These are phyloP conservation scores for Penicillium sp. DNA, from an alignment of 2,329 filamentous ascomycete genomes.

Conservation along the genomic window DNA sequence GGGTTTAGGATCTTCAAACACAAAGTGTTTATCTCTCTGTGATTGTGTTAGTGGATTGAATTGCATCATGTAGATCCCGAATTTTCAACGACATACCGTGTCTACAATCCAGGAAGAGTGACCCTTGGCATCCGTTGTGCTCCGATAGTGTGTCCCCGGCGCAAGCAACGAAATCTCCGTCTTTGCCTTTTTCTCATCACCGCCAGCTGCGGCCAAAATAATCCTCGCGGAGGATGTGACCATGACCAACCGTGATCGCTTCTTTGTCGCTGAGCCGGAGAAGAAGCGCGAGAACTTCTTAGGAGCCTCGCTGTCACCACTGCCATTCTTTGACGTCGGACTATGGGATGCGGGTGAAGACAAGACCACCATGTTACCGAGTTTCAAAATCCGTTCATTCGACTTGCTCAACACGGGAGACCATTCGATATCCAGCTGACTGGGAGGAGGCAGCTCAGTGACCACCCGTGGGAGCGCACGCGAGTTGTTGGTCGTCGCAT, in stretches of 20 bases:
- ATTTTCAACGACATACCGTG: conserved; percentile 69
- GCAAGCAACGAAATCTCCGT: conserved; percentile 84
- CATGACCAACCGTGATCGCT: conserved; percentile 90
- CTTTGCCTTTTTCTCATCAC: conserved; percentile 95
- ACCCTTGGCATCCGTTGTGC: conserved; percentile 83
- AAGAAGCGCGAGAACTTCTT: conserved; percentile 95
- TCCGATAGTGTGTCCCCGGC: conserved; percentile 78
- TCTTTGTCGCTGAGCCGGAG: conserved; percentile 87
- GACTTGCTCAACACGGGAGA: conserved; percentile 88
- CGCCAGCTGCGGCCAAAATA: conserved; percentile 86
- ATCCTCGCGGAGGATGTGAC: conserved; percentile 90
- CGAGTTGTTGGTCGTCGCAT: conserved; percentile 49
- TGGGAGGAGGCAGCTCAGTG: conserved; percentile 94
- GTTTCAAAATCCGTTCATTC: conserved; percentile 92
- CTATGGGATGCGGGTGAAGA: conserved; percentile 78
- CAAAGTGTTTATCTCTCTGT: conserved; percentile 85
- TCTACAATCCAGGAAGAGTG: conserved; percentile 89
- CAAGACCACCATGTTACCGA: conserved; percentile 87
- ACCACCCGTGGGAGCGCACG: conserved; percentile 80
- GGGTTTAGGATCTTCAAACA: conserved; percentile 90
- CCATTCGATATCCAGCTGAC: conserved; percentile 97
- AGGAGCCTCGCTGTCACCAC: conserved; percentile 67
- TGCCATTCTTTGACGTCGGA: conserved; percentile 70
- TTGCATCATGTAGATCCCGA: neutral
- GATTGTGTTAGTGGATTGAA: conserved; percentile 32